Evolutionary conservation across 1,284 basidiomycete genomes (phyloP), one percentile per base, ranked within the genome.

Genomic region (Rhodotorula sp.): DNA sequence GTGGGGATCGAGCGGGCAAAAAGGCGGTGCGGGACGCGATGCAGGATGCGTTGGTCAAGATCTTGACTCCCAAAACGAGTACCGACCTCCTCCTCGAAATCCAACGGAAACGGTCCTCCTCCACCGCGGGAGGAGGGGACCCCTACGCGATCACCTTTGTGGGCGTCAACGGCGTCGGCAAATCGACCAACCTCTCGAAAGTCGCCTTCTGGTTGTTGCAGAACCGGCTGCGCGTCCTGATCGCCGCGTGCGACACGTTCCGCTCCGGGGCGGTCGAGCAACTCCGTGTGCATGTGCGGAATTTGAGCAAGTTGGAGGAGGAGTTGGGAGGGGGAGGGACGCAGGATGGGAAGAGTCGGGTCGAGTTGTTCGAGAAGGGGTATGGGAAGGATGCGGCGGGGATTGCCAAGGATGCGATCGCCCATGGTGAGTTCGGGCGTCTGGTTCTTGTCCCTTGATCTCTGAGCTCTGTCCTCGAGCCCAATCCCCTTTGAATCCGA

Each of bases 121-220:
- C 48, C n/a, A 15, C 63, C 2, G 4, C 48, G 6, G 26, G 34
- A 29, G 60, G 23, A 10, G 56, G 56, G 1, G 82, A 81, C 43
- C 88, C 91, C 0, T 99, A 98, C 82, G 89, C 89, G 73, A 91
- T 99, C 79, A 90, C 93, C 0, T 99, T 99, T 80, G 95, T 99
- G 58, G 97, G 97, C n/a, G 97, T 99, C 64, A 99, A 99, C 80
- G 97, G 97, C 31, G 97, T 99, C 29, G 97, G 97, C 64, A 99
- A 99, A 84, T 97, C 93, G 77, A 99, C 97, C 7, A 99, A 98
- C 81, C 83, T 99, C 43, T 93, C 91, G 65, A 99, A 99, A 84
- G 96, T 99, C 62, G 96, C 93, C 83, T 99, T 99, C 84, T 99
- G 97, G 97, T 85, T 99, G 29, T 89, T 99, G 61, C 96, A 99